Evolutionary conservation across 1,284 basidiomycete species (phyloP), one percentile per base, ranked within the genome.

Genomic region (Coriolopsis trogii): DNA sequence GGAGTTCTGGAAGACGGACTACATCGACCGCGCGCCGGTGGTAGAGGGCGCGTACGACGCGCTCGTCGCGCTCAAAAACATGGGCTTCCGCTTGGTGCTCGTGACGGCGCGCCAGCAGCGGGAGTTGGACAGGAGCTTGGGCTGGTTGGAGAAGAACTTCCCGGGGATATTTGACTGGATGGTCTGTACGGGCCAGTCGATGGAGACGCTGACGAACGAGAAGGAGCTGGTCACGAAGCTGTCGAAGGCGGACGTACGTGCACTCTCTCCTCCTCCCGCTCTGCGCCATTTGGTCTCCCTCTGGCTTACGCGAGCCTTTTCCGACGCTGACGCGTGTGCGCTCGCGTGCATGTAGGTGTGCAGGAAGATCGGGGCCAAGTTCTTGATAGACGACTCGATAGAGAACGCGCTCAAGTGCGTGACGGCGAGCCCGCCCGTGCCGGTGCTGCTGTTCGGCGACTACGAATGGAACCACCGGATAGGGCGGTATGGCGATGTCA

Each of bases 111-210:
- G 91, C 56, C 75, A 77, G 29, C 74, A 79, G 50, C 74, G 79
- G 31, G 73, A 82, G 52, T 76, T 82, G 24, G 79, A 82, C 45
- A 73, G 78, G 31, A 89, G 83, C 44, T 82, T 84, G 74, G 70
- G 73, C 38, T 93, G 90, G 90, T 68, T 87, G 6, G 75, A 83
- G 34, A 71, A 76, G 50, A 75, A 89, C 66, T 84, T 87, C 61
- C 85, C 86, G 29, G 85, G 84, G 24, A 67, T 85, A 28, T 87
- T 91, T 55, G 81, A 88, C 36, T 80, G 78, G 46, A 75, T 91
- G 18, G 80, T 90, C 58, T 92, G 87, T 67, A 91, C 86, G 0
- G 89, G 87, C 2, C 85, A 89, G 61, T 91, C 90, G 70, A 79
- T 71, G 67, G 78, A 82, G 55, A 71, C 65, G 15, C 71, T 74